Conservation (phyloP, 2,329 filamentous ascomycete genomes). For the Coleophoma crateriformis region DNA sequence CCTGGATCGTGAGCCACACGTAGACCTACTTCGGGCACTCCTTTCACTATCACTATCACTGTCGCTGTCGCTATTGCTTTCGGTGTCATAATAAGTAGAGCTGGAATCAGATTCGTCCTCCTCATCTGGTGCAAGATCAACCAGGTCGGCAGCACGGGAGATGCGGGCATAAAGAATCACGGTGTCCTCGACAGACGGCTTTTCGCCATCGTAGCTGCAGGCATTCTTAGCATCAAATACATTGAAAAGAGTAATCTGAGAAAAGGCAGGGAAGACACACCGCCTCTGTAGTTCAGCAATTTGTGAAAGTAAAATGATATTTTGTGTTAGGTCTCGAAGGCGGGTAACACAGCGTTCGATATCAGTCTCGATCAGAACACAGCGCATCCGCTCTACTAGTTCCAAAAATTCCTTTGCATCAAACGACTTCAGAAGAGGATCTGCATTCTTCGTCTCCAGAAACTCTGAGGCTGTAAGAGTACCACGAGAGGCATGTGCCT, state of each 20-base stretch:
- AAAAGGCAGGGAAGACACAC: slow-evolving; percentile 13
- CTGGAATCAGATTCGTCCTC: not conserved
- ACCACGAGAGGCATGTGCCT: too few relatives aligned
- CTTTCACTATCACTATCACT: not conserved
- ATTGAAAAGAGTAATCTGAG: slow-evolving; percentile 14
- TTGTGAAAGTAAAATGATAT: too few relatives aligned
- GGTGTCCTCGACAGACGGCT: too few relatives aligned
- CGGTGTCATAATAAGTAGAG: not conserved
- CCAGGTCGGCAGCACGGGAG: slow-evolving; percentile 11
- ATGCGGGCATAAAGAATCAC: slow-evolving; percentile 15
- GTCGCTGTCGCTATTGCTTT: slow-evolving; percentile 6
- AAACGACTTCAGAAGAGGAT: not conserved
- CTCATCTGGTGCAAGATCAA: slow-evolving; percentile 3
- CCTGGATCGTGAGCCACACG: not conserved
- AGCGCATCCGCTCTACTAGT: too few relatives aligned
- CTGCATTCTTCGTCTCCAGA: slow-evolving; percentile 1
- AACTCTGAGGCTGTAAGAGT: not conserved
- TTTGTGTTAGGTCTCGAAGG: too few relatives aligned
- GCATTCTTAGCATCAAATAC: too few relatives aligned
- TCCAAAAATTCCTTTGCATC: slow-evolving; percentile 8
- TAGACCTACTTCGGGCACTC: too few relatives aligned
- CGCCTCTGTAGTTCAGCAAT: too few relatives aligned
- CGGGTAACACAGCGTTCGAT: too few relatives aligned
- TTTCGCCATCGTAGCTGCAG: too few relatives aligned
- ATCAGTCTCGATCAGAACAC: too few relatives aligned